Conservation (phyloP, 2,329 filamentous ascomycete species). For the Cordyceps cicadae region DNA sequence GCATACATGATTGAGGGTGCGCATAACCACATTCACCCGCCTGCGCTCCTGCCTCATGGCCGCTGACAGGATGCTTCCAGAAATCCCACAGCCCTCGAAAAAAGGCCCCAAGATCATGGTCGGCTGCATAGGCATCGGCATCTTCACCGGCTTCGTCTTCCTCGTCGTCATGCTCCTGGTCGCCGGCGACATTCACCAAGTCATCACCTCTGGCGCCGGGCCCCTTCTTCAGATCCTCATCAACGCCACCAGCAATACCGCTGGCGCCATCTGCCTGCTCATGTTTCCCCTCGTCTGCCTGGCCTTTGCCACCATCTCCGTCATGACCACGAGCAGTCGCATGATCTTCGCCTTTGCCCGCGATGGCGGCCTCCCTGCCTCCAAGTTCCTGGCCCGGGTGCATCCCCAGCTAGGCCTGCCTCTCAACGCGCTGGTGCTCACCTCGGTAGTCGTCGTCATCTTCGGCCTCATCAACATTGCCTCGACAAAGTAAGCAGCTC, state of each 20-base stretch:
- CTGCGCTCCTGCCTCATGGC: too few species aligned
- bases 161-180: conserved; percentile 57
- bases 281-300: conserved; percentile 59
- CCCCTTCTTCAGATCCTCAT: conserved; percentile 55
- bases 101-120: conserved; percentile 32
- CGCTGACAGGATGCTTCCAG: conserved; percentile 2
- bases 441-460: conserved; percentile 51
- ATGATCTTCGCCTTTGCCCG: conserved; percentile 59
- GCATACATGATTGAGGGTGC: conserved; percentile 27
- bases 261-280: conserved; percentile 55
- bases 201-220: conserved; percentile 47
- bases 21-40: neutral
- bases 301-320: conserved; percentile 53
- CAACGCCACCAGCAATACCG: conserved; percentile 52
- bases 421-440: conserved; percentile 57
- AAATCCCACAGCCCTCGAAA: conserved; percentile 23
- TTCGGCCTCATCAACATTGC: conserved; percentile 65
- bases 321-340: conserved; percentile 58
- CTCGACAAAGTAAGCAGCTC: conserved; percentile 33
- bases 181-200: conserved; percentile 45
- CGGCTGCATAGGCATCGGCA: conserved; percentile 54
- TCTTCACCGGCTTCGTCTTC: conserved; percentile 54
- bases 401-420: conserved; percentile 55
- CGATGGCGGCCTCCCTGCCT: conserved; percentile 59
- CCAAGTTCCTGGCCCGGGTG: conserved; percentile 50